phyloP scores from a whole-genome alignment of 2,329 filamentous ascomycete genomes.

The Aspergillus sp. region DNA sequence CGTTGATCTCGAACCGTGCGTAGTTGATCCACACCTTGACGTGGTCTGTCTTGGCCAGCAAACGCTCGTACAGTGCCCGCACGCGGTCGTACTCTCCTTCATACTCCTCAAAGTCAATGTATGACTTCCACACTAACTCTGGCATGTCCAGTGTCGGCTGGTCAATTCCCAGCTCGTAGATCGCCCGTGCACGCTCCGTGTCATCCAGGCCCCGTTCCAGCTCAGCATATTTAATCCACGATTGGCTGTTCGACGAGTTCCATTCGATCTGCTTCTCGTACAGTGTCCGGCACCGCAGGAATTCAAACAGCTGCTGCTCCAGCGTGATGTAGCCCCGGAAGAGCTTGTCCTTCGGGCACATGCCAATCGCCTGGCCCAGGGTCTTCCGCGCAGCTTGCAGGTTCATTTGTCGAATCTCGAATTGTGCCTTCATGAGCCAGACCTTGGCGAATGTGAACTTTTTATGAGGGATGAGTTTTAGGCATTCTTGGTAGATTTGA shows the following conservation, averaged over 20 bases:
- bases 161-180: conserved; percentile 82
- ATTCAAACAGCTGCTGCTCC: conserved; percentile 90
- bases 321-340: conserved; percentile 92
- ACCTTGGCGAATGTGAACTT: conserved; percentile 96
- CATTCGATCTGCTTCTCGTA: conserved; percentile 93
- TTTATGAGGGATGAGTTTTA: conserved; percentile 86
- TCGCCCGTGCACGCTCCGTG: conserved; percentile 75
- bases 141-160: conserved; percentile 91
- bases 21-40: conserved; percentile 99
- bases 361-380: conserved; percentile 80
- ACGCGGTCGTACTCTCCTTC: conserved; percentile 84
- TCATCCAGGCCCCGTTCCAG: conserved; percentile 89
- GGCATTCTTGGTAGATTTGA: conserved; percentile 84
- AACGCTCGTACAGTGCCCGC: conserved; percentile 75
- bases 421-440: conserved; percentile 89
- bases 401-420: conserved; percentile 82
- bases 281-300: conserved; percentile 78
- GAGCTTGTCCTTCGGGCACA: conserved; percentile 92
- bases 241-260: conserved; percentile 82
- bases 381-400: conserved; percentile 77
- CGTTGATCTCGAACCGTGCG: conserved; percentile 95
- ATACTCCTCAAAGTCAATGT: conserved; percentile 97
- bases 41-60: conserved; percentile 92
- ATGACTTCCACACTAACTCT: conserved; percentile 93
- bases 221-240: conserved; percentile 95